Percentiles rank a stretch among this genome's conserved stretches.
These are phyloP conservation scores for Botrytis cinerea DNA, from an alignment of 2,329 filamentous ascomycete genomes.

Conservation along the genomic window DNA sequence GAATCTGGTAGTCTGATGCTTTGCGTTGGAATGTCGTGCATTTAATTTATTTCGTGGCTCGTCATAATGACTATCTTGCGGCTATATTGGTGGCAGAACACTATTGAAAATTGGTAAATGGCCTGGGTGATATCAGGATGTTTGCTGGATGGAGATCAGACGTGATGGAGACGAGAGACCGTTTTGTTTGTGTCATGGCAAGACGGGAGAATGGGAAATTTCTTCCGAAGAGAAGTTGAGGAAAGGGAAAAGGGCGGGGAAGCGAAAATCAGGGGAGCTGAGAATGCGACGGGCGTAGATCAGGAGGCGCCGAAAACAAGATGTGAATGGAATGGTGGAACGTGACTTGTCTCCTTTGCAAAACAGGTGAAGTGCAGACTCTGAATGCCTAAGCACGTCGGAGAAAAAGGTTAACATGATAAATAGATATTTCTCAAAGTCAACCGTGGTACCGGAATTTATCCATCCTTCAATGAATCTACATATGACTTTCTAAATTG, in stretches of 20 bases:
- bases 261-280: constrained; percentile 16
- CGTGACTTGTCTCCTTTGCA: neutral
- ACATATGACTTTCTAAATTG: neutral
- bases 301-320: constrained; percentile 10
- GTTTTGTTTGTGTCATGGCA: neutral
- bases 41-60: constrained; percentile 11
- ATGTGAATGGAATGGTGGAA: neutral
- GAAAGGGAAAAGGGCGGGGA: neutral
- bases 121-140: neutral
- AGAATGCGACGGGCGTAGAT: neutral
- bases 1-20: constrained; percentile 13
- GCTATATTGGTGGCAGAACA: neutral
- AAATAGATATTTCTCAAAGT: neutral
- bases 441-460: constrained; percentile 13
- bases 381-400: neutral
- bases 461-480: neutral
- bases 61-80: constrained; percentile 8
- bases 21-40: constrained; percentile 18
- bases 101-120: constrained; percentile 4
- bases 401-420: neutral
- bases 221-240: neutral
- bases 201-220: neutral
- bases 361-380: neutral
- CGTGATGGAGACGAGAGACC: neutral
- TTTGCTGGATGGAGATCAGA: neutral